Conservation (phyloP, 1,139 yeast genomes). For the Yamadazyma membranifaciens region DNA sequence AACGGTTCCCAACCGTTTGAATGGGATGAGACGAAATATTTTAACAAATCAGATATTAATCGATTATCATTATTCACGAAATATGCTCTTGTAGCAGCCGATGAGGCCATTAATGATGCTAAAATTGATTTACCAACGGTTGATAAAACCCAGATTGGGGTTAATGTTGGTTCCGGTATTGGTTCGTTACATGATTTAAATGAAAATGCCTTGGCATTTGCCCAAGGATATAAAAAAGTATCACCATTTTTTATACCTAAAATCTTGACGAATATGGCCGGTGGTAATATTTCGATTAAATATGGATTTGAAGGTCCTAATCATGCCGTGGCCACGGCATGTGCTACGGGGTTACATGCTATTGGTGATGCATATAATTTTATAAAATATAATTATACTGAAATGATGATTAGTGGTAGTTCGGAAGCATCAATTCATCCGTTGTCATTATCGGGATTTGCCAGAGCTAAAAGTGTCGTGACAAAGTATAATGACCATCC, state of each 20-base stretch:
- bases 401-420: slow-evolving; percentile 91
- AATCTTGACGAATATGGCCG: slow-evolving; percentile 88
- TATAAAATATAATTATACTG: slow-evolving; percentile 75
- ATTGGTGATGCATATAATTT: slow-evolving; percentile 91
- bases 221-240: slow-evolving; percentile 65
- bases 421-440: slow-evolving; percentile 89
- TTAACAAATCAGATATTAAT: slow-evolving; percentile 47
- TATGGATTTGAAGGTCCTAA: slow-evolving; percentile 80
- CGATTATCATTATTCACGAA: slow-evolving; percentile 74
- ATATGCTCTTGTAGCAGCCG: slow-evolving; percentile 73
- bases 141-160: slow-evolving; percentile 51
- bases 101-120: slow-evolving; percentile 75
- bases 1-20: slow-evolving; percentile 45
- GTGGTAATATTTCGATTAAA: slow-evolving; percentile 83
- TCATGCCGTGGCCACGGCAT: slow-evolving; percentile 89
- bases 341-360: slow-evolving; percentile 94
- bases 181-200: slow-evolving; percentile 82
- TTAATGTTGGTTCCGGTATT: slow-evolving; percentile 89
- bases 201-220: slow-evolving; percentile 54
- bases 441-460: slow-evolving; percentile 84
- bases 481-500: slow-evolving; percentile 65
- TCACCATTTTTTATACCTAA: slow-evolving; percentile 88
- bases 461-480: slow-evolving; percentile 81
- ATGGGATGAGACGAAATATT: slow-evolving; percentile 50
- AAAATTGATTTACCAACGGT: slow-evolving; percentile 35